phyloP scores from a whole-genome alignment of 2,329 filamentous ascomycete genomes.

The Ceratocystis harringtonii region DNA sequence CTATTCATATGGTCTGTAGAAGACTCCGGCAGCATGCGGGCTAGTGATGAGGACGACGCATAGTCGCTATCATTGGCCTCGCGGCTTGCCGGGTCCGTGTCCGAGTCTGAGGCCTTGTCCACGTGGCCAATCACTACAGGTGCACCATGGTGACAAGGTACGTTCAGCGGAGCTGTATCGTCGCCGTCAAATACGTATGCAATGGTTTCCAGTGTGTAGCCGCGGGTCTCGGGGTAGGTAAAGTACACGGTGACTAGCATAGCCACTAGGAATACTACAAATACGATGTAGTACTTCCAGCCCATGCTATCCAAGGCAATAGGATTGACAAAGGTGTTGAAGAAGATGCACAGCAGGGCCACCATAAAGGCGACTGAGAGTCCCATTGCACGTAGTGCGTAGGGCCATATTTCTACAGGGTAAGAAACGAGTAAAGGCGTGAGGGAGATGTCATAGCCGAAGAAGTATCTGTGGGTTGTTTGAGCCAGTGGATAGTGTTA shows the following conservation, averaged over 20 bases:
- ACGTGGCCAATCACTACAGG: background rate
- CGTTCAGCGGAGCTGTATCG: background rate
- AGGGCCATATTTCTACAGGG: conserved; percentile 47
- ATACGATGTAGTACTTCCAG: conserved; percentile 32
- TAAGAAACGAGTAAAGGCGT: conserved; percentile 30
- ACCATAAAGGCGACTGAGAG: conserved; percentile 43
- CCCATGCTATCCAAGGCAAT: conserved; percentile 27
- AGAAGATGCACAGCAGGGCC: conserved; percentile 29
- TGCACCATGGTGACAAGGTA: background rate
- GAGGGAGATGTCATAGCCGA: conserved; percentile 20
- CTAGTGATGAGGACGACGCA: background rate
- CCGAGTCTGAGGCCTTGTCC: background rate
- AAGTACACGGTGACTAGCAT: conserved; percentile 50
- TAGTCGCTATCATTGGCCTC: background rate
- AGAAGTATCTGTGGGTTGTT: conserved; percentile 13
- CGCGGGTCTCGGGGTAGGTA: conserved; percentile 73
- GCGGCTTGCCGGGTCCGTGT: background rate
- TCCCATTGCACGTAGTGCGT: conserved; percentile 40
- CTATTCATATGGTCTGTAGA: background rate
- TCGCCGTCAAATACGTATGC: conserved; percentile 17
- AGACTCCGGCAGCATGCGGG: background rate
- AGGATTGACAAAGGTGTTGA: conserved; percentile 32
- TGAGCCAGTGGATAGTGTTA: background rate
- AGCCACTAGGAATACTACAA: conserved; percentile 30
- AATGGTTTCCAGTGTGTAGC: conserved; percentile 20